Evolutionary conservation across 805 yeast genomes (phyloP), one percentile per base, ranked within the genome.

Genomic region (Sungouiozyma ichnusensis): DNA sequence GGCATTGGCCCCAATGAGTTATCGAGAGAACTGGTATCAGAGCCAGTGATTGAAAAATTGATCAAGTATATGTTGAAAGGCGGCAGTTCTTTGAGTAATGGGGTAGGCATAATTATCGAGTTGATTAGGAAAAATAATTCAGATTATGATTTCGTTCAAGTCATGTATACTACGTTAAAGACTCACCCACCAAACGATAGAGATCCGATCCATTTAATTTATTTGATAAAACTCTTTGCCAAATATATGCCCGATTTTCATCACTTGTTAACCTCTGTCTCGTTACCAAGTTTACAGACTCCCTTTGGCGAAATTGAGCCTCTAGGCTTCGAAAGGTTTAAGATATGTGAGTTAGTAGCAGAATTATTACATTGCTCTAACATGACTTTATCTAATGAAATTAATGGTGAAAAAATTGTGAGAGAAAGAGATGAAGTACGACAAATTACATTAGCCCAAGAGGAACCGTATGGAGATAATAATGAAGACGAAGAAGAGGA

Each of bases 301-400:
- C 68, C 72, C 51, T 48, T 68, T 70, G 65, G 73, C 59, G 62
- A 64, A 16, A 79, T 83, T 47, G 85, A 83, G 56, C 88, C 90
- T 0, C 65, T 90, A 20, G 98, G 98, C 1, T 85, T 90, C 61
- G 95, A 90, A 53, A 73, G 94, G 50, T 92, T 92, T 65, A 85
- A 88, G 54, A 74, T 92, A 16, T 82, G 96, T 51, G 98, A 90
- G 64, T 70, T 90, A 33, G 79, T 90, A 33, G 97, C 97, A 0
- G 98, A 90, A 57, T 69, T 90, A 35, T 69, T 90, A 41, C 97
- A 92, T 63, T 90, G 98, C 58, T 85, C 96, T n/a, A 92, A 92
- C 63, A 90, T 90, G 94, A 84, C 85, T 1, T 68, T 92, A 20
- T 72, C 90, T 44, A 92, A 88, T 60, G 88, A 88, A 45, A 75